Evolutionary conservation across 257 asterid genomes (phyloP), one percentile per base, ranked within the genome.

Genomic region (Solanum clarkiae): DNA sequence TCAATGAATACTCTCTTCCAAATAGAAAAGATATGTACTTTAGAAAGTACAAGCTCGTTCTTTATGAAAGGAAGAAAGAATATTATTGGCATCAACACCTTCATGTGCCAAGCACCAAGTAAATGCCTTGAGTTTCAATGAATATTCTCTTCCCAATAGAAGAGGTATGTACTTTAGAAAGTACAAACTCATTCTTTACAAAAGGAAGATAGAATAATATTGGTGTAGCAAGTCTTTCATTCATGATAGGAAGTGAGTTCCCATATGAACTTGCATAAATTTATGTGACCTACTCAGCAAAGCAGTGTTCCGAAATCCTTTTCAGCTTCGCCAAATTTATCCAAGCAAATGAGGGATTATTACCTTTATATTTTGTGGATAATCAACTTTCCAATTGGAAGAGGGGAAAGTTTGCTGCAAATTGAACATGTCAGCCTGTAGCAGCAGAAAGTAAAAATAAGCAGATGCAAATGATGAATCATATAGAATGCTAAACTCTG

Each of bases 371-470:
- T 92, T 92, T 90, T 90, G 94, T 53, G 92, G 29, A 88, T 94
- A 97, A 83, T 84, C 89, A 80, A 91, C 92, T 92, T 92, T 95
- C 99, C 99, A 97, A 85, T 86, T 94, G 84, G 98, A 88, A 82
- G 93, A 82, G 75, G 97, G 98, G 87, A 95, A 93, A 17, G 87
- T 87, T 83, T 91, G 92, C 79, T 88, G 92, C 55, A 97, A 85
- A 91, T 97, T 94, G 87, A 95, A 95, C 53, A 95, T 44, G 85
- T 97, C 99, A 80, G 88, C 98, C 99, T 97, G 94, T 53, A 86
- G 53, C 24, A 84, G 72, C 62, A 91, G 70, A 80, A 81, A 85
- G 53, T 51, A 77, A 77, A 54, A 53, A 5, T 85, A 40, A 86
- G 59, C 65, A 55, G 51, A 68, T 29, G 24, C 29, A 57, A 84